These are phyloP conservation scores for Mycena crocata DNA, from an alignment of 768 basidiomycete genomes.

Conservation along the genomic window DNA sequence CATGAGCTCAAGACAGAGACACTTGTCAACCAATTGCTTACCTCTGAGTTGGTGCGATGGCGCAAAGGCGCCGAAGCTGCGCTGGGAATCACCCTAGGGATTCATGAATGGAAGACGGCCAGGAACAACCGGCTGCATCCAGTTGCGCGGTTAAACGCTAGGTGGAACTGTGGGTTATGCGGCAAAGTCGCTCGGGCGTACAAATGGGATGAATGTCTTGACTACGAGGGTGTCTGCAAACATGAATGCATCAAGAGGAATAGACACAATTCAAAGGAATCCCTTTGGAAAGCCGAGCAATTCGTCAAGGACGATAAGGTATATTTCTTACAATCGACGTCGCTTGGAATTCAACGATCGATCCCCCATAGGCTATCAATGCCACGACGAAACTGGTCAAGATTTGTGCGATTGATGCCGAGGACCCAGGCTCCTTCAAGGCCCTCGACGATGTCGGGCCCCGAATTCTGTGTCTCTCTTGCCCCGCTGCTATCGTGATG, in stretches of 20 bases:
- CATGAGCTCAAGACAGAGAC: constrained; percentile 41
- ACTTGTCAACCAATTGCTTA: constrained; percentile 52
- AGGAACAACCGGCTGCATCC: constrained; percentile 63
- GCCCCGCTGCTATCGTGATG: constrained; percentile 62
- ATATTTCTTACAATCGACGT: constrained; percentile 14
- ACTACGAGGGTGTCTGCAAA: constrained; percentile 67
- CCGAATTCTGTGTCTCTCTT: constrained; percentile 61
- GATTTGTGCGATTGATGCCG: constrained; percentile 44
- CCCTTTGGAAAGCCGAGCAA: constrained; percentile 58
- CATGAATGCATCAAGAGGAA: constrained; percentile 63
- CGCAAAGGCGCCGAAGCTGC: constrained; percentile 52
- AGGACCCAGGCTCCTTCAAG: constrained; percentile 38
- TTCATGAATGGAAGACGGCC: constrained; percentile 62
- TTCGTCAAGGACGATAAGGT: constrained; percentile 75
- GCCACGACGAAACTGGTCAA: constrained; percentile 53
- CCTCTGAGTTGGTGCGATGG: constrained; percentile 63
- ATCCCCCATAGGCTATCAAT: constrained; percentile 57
- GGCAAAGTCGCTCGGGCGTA: constrained; percentile 47
- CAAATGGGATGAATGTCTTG: constrained; percentile 58
- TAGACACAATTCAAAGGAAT: constrained; percentile 36
- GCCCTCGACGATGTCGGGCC: constrained; percentile 39
- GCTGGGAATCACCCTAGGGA: constrained; percentile 62
- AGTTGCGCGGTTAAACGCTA: constrained; percentile 66
- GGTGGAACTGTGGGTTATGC: constrained; percentile 70
- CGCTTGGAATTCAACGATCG: neutral